These are phyloP conservation scores for Salix caprea DNA, from an alignment of 345 rosid genomes.

Conservation along the genomic window DNA sequence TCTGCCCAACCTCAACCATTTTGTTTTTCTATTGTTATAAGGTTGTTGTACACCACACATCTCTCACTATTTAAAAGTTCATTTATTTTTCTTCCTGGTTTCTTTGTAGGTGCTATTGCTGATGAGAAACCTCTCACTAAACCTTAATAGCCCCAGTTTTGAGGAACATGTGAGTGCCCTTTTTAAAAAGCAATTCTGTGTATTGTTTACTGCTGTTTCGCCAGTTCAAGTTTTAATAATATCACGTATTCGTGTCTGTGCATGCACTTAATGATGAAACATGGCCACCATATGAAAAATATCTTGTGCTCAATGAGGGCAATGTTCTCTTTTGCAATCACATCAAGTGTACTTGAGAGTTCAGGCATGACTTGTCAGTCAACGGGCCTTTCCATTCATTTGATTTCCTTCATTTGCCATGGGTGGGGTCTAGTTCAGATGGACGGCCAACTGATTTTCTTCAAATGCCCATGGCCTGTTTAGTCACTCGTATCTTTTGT, in stretches of 20 bases:
- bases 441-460: not conserved
- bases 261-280: not conserved
- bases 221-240: not conserved
- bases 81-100: conserved; percentile 15
- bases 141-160: conserved; percentile 77
- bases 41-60: not conserved
- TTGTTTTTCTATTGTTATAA: not conserved
- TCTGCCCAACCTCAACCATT: conserved; percentile 3
- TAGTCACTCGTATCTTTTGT: not conserved
- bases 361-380: too few relatives aligned
- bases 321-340: not conserved
- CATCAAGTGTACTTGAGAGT: not conserved
- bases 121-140: conserved; percentile 93
- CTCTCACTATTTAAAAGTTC: not conserved
- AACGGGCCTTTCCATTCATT: not conserved
- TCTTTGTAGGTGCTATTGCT: conserved; percentile 62
- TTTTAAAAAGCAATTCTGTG: conserved; percentile 10
- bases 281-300: not conserved
- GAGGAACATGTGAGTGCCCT: conserved; percentile 79
- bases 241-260: not conserved
- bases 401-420: not conserved
- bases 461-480: conserved; percentile 1
- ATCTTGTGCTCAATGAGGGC: not conserved
- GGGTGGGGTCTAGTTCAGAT: conserved; percentile 1
- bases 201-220: not conserved